phyloP scores from a whole-genome alignment of 2,329 filamentous ascomycete species.

The Tothia fuscella region DNA sequence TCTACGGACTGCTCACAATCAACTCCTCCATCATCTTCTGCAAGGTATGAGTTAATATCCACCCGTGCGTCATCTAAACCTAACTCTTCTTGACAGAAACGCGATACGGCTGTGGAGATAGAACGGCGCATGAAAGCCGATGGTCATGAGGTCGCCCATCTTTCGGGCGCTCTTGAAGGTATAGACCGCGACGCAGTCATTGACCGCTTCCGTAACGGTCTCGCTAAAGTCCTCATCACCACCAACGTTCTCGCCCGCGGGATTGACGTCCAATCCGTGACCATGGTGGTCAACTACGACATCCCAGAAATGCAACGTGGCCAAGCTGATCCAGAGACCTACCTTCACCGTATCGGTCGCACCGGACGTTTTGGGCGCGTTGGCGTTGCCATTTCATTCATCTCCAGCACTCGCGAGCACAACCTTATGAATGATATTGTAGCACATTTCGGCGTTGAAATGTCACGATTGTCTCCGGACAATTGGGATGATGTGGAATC shows the following conservation, averaged over 20 bases:
- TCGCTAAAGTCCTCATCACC: conserved; percentile 91
- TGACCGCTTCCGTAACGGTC: conserved; percentile 71
- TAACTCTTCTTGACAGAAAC: conserved; percentile 46
- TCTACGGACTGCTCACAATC: conserved; percentile 93
- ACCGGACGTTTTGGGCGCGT: conserved; percentile 95
- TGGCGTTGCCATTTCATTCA: conserved; percentile 89
- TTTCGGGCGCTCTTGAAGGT: conserved; percentile 83
- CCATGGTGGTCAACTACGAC: conserved; percentile 95
- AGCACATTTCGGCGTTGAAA: conserved; percentile 64
- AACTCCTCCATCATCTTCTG: conserved; percentile 98
- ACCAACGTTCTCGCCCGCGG: conserved; percentile 94
- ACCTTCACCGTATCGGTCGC: conserved; percentile 93
- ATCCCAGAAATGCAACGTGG: conserved; percentile 47
- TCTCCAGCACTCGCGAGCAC: conserved; percentile 77
- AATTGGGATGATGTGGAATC: conserved; percentile 89
- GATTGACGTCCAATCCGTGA: conserved; percentile 84
- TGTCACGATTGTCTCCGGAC: conserved; percentile 67
- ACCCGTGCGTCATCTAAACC: not conserved
- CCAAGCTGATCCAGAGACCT: conserved; percentile 79
- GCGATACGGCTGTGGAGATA: conserved; percentile 75
- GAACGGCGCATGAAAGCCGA: conserved; percentile 75
- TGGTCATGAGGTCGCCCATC: conserved; percentile 80
- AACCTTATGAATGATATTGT: conserved; percentile 69
- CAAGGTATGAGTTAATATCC: conserved; percentile 45
- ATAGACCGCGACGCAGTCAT: conserved; percentile 72